Percentiles rank a stretch among this genome's conserved stretches.
phyloP scores from a whole-genome alignment of 129 eudicot genomes.

The Mikania micrantha region DNA sequence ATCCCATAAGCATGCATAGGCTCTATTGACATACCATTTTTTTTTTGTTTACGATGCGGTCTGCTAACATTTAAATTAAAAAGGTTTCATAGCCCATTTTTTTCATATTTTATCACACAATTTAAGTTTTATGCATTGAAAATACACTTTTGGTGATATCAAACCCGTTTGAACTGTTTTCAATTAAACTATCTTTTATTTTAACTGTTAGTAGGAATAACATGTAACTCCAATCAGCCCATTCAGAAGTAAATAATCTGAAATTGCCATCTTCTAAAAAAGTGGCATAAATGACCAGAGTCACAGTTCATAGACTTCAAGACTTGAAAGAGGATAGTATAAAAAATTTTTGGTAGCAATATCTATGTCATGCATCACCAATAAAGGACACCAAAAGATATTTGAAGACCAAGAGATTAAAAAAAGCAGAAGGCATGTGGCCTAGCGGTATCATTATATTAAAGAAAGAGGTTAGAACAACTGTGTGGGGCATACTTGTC shows the following conservation, averaged over 20 bases:
- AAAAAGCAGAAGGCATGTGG: no score
- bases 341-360: background rate
- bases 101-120: no score
- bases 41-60: background rate
- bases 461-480: no score
- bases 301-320: background rate
- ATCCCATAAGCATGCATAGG: slow-evolving; percentile 2
- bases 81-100: background rate
- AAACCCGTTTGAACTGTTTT: background rate
- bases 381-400: background rate
- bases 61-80: background rate
- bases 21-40: background rate
- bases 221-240: background rate
- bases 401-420: background rate
- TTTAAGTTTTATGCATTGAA: background rate
- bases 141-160: background rate
- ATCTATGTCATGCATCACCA: background rate
- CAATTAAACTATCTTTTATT: background rate
- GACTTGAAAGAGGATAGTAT: background rate
- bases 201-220: background rate
- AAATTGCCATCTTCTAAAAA: background rate
- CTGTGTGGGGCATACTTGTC: background rate
- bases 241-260: background rate
- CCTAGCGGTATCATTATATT: no score
- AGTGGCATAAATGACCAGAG: background rate